Evolutionary conservation across 768 basidiomycete genomes (phyloP).

Genomic region (Suillus sp.): DNA sequence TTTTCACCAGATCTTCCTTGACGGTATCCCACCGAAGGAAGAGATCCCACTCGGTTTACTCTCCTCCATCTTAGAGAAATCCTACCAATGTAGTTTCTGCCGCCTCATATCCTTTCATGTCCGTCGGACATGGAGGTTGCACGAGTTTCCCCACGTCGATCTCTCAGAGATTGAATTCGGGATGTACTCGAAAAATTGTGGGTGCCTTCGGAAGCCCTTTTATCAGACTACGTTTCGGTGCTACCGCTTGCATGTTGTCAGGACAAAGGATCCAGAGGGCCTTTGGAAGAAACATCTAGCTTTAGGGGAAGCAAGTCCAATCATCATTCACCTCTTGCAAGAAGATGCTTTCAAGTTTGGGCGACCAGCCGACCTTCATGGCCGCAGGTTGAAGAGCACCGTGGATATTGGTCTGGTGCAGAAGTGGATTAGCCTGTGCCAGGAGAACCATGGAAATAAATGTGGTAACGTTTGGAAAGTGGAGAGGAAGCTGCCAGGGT

Average conservation of each 20-base stretch:
- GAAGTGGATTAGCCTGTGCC: not conserved
- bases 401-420: not conserved
- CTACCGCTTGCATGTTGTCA: slow-evolving; percentile 1
- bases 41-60: not conserved
- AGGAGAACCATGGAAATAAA: not conserved
- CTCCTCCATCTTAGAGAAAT: not conserved
- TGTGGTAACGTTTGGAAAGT: slow-evolving; percentile 12
- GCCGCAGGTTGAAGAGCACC: slow-evolving; percentile 7
- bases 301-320: not conserved
- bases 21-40: not conserved
- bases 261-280: not conserved
- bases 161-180: not conserved
- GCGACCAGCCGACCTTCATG: slow-evolving; percentile 10
- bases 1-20: slow-evolving; percentile 11
- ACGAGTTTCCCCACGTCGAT: not conserved
- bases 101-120: slow-evolving; percentile 8
- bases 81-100: not conserved
- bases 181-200: not conserved
- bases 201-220: not conserved
- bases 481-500: slow-evolving; percentile 1
- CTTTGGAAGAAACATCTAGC: not conserved
- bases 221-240: not conserved
- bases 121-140: slow-evolving; percentile 7
- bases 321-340: slow-evolving; percentile 10
- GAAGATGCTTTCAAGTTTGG: slow-evolving; percentile 11